Evolutionary conservation across 306 rosid genomes (phyloP), one percentile per base, ranked within the genome.

Genomic region (Vigna hirtella): DNA sequence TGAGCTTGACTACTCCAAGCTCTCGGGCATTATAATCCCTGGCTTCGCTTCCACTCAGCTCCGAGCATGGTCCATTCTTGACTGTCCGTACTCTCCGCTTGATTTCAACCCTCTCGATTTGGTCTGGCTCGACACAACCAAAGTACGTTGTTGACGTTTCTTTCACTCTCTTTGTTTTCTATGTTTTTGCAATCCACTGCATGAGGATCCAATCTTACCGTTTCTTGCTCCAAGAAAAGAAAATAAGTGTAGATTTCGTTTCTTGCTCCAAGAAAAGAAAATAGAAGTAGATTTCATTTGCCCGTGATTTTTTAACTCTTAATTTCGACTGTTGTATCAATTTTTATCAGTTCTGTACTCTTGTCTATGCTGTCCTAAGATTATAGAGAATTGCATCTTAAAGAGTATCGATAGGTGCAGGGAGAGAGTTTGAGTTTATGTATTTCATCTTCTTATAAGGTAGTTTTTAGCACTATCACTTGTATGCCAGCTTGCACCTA

Each of bases 41-140:
- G 99, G 99, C 85, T 91, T 91, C 75, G 99, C 99, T 8, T 95
- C 99, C 69, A 93, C 98, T 3, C 99, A 95, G 90, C 99, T 95
- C 65, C 90, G 99, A 72, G 98, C 99, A 7, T 95, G 99, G 99
- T 95, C 99, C 50, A 88, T 95, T 74, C 96, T 95, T 15, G 98
- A 95, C 85, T 95, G 99, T 69, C 97, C 98, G 42, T 95, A 66
- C 86, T 91, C 99, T 63, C 99, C 99, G 2, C 98, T 95, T 77
- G 96, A 95, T 89, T 92, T 95, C 93, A 92, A 95, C 69, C 99
- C 99, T 40, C 99, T 95, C 90, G 99, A 95, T 87, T 93, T 95
- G 93, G 99, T 95, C 67, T 95, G 99, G 99, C 98, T 95, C 58
- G 99, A 95, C 84, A 85, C 91, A 66, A 95, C 98, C 58, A 95